Percentiles rank a stretch among this genome's conserved stretches.
phyloP scores from a whole-genome alignment of 495 filamentous ascomycete species.

The Penicillium maclennaniae region DNA sequence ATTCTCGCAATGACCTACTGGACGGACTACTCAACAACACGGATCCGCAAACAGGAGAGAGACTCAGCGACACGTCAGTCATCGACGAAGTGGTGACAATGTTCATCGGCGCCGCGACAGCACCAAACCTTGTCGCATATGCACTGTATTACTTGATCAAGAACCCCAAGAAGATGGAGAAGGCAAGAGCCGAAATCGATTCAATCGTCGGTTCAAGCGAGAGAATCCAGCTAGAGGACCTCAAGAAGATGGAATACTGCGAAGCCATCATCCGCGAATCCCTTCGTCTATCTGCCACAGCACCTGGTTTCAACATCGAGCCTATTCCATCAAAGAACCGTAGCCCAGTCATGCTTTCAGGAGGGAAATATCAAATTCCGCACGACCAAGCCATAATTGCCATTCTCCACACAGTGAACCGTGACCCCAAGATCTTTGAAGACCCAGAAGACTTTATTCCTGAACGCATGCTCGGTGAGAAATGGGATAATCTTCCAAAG shows the following conservation, averaged over 20 bases:
- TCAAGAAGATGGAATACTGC: slow-evolving; percentile 62
- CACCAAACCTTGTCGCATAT: slow-evolving; percentile 34
- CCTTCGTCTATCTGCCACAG: slow-evolving; percentile 63
- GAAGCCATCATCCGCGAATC: slow-evolving; percentile 69
- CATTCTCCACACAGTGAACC: slow-evolving; percentile 61
- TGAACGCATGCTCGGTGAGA: slow-evolving; percentile 64
- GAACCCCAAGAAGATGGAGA: slow-evolving; percentile 25
- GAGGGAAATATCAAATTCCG: slow-evolving; percentile 64
- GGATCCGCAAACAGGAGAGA: slow-evolving; percentile 62
- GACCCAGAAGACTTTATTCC: slow-evolving; percentile 62
- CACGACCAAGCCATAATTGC: slow-evolving; percentile 59
- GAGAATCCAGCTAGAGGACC: slow-evolving; percentile 48
- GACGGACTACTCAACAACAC: slow-evolving; percentile 62
- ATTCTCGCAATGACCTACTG: slow-evolving; percentile 56
- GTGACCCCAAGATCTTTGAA: slow-evolving; percentile 65
- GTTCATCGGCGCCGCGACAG: slow-evolving; percentile 40
- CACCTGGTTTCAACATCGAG: slow-evolving; percentile 59
- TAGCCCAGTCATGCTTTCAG: slow-evolving; percentile 47
- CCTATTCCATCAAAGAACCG: slow-evolving; percentile 50
- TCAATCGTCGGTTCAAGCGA: slow-evolving; percentile 25
- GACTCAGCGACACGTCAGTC: slow-evolving; percentile 54
- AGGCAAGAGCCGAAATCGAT: slow-evolving; percentile 35
- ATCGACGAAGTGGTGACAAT: slow-evolving; percentile 57
- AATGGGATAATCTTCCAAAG: slow-evolving; percentile 54
- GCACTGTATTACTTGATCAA: slow-evolving; percentile 39